Evolutionary conservation across 768 basidiomycete species (phyloP).

Genomic region (Phanerochaete carnosa): DNA sequence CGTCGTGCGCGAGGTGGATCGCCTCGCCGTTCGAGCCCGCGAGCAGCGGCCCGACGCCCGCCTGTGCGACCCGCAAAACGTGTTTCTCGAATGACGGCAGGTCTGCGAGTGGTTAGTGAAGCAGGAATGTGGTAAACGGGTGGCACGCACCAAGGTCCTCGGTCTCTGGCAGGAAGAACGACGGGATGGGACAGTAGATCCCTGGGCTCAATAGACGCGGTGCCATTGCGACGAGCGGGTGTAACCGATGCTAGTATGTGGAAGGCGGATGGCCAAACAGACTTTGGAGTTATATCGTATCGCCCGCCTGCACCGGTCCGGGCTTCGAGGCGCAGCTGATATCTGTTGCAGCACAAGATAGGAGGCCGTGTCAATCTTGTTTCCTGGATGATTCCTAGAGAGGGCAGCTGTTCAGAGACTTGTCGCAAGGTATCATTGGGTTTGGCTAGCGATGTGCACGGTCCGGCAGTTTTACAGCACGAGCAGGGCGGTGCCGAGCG

Average conservation of each 20-base stretch:
- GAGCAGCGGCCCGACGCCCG: conserved; percentile 35
- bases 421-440: not conserved
- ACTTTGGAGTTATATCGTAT: conserved; percentile 12
- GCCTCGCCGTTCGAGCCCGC: conserved; percentile 48
- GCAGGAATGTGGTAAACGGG: not conserved
- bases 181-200: conserved; percentile 82
- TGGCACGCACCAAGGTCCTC: conserved; percentile 76
- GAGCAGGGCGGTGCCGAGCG: not conserved
- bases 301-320: not conserved
- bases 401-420: not conserved
- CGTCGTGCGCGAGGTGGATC: conserved; percentile 40
- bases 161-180: conserved; percentile 72
- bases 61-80: conserved; percentile 37
- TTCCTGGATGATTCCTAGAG: not conserved
- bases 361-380: not conserved
- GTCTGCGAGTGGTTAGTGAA: conserved; percentile 25
- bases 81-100: conserved; percentile 37
- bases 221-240: not conserved
- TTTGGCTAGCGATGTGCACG: not conserved
- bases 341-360: not conserved
- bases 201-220: conserved; percentile 64
- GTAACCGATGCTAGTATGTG: not conserved
- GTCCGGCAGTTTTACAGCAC: not conserved
- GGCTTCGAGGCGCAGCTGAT: not conserved
- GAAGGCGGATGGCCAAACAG: not conserved